Base-by-base conservation (phyloP, 2,329 filamentous ascomycete species). In the Ophiostoma sp. region DNA sequence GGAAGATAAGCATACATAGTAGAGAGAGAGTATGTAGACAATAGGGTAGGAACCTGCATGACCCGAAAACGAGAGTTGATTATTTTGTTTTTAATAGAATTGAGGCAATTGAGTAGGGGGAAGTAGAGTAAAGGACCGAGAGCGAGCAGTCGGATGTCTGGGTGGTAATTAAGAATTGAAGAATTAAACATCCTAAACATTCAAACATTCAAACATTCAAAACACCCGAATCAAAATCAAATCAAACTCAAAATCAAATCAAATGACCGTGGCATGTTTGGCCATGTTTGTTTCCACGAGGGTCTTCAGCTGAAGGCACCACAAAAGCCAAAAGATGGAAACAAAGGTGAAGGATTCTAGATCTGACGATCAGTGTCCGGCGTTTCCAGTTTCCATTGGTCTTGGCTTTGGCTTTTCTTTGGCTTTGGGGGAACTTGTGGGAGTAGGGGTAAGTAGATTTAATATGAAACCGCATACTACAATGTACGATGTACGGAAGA, bases 21-120 rank as follows among this genome's bases (percentile, higher is more conserved):
- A 52, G 15, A 35, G 20, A 11, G 39, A 48, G 13, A 44, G n/a
- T 44, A 10, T 39, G 62, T 6, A 23, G 33, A 33, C 35, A 15
- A 31, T 31, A 48, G 13, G 15, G 41, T 52, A 27, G 67, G 23
- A 39, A 60, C 23, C 23, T 33, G 57, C 57, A 62, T 57, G 52
- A 57, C 52, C 52, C 52, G 52, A 57, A 57, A 27, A 27, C 52
- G 52, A 57, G 52, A 57, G 23, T 57, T 27, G 52, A 57, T 57
- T 57, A 57, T 1, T 17, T 48, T 20, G 13, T 0, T 23, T 15
- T 23, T 57, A 27, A 27, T 20, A 57, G 20, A 23, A 11, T 44
- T 17, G 41, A 44, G 1, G 13, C 7, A 41, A 15, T 41, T 52
- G 44, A n/a, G n/a, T 6, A 57, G 27, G 52, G 52, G n/a, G 23